Evolutionary conservation across 225 moss, liverwort and hornwort species (phyloP).

Genomic region (Takakia lepidozioides): DNA sequence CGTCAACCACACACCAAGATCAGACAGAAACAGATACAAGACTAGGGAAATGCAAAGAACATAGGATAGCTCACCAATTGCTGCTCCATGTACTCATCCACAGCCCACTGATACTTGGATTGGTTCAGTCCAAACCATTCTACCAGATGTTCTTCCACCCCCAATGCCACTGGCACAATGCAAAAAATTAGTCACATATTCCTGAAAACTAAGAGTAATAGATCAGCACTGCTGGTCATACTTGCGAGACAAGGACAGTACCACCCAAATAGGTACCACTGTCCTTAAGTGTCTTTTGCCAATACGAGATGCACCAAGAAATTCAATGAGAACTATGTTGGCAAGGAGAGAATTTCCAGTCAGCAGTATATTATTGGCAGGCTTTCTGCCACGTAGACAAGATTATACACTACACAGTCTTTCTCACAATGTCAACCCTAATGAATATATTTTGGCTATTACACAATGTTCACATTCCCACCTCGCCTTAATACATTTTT

Average conservation of each 20-base stretch:
- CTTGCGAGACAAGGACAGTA: neutral
- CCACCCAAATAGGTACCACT: neutral
- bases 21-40: neutral
- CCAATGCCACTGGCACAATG: slow-evolving; percentile 33
- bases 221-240: no score
- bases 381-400: no score
- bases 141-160: slow-evolving; percentile 53
- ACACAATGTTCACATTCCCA: no score
- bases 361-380: no score
- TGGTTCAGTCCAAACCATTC: slow-evolving; percentile 76
- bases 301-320: neutral
- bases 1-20: neutral
- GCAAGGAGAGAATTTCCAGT: no score
- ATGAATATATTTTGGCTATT: no score
- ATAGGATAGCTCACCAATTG: slow-evolving; percentile 34
- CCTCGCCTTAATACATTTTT: no score
- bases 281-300: neutral
- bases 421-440: no score
- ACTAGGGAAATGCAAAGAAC: neutral
- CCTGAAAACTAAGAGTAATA: neutral
- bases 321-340: no score
- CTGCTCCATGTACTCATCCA: slow-evolving; percentile 72
- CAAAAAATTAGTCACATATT: no score
- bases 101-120: slow-evolving; percentile 89
- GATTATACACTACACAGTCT: no score